Evolutionary conservation across 495 filamentous ascomycete genomes (phyloP).

Genomic region (Aspergillus heteromorphus): DNA sequence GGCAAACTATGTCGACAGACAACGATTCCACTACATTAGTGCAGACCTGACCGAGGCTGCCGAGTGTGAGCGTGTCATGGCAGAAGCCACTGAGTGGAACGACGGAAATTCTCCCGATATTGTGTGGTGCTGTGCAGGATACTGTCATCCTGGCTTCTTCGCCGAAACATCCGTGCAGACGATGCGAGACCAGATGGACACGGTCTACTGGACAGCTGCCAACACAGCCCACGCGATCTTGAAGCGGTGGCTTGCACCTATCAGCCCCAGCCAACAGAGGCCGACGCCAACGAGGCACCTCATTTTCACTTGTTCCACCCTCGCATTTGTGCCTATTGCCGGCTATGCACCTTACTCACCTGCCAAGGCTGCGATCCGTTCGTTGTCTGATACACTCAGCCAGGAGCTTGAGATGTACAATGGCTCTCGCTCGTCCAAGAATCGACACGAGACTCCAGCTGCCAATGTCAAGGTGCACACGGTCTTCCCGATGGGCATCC

Average conservation of each 20-base stretch:
- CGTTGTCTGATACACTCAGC: constrained; percentile 72
- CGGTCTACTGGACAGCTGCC: constrained; percentile 85
- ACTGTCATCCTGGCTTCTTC: constrained; percentile 71
- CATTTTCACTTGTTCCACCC: constrained; percentile 77
- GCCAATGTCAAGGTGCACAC: constrained; percentile 72
- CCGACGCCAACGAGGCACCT: constrained; percentile 60
- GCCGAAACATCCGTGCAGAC: constrained; percentile 59
- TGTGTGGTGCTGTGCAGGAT: constrained; percentile 88
- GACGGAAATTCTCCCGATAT: constrained; percentile 66
- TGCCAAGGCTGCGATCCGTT: constrained; percentile 78
- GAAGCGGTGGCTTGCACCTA: constrained; percentile 43
- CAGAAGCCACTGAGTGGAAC: constrained; percentile 81
- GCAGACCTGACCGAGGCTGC: constrained; percentile 70
- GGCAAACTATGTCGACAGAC: constrained; percentile 53
- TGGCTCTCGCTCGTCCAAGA: constrained; percentile 49
- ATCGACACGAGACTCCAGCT: constrained; percentile 33
- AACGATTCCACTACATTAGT: constrained; percentile 78
- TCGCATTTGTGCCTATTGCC: constrained; percentile 68
- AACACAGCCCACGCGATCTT: constrained; percentile 71
- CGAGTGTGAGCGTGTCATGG: constrained; percentile 63
- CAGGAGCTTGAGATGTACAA: constrained; percentile 84
- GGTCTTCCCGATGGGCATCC: constrained; percentile 81
- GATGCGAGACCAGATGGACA: constrained; percentile 76
- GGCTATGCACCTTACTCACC: constrained; percentile 88
- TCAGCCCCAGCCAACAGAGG: constrained; percentile 25